phyloP scores from a whole-genome alignment of 192 early-diverging fungal genomes.

The Podila minutissima region DNA sequence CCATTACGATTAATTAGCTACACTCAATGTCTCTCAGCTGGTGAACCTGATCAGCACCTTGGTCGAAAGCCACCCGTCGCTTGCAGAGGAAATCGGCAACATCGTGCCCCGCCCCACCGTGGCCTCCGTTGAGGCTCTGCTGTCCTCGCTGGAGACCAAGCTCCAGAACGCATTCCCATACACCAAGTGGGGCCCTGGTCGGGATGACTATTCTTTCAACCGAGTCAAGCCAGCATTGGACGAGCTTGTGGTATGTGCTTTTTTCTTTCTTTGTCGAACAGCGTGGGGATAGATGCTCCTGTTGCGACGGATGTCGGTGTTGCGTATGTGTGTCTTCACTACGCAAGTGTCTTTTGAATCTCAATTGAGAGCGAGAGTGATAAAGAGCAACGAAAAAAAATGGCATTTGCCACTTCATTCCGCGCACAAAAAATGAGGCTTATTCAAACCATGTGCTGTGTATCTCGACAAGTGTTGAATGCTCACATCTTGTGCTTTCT shows the following conservation, averaged over 20 bases:
- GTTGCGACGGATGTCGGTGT: not conserved
- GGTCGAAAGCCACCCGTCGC: conserved; percentile 75
- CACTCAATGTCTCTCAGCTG: conserved; percentile 78
- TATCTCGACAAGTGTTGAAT: not conserved
- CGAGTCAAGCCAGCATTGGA: conserved; percentile 80
- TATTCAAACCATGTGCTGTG: no score
- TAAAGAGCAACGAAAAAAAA: not conserved
- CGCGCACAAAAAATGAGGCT: no score
- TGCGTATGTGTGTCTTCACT: not conserved
- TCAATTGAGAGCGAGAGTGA: no score
- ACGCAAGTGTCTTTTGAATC: no score
- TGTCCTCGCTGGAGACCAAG: conserved; percentile 74
- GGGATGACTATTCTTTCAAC: conserved; percentile 92
- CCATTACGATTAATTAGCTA: conserved; percentile 29
- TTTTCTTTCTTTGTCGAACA: not conserved
- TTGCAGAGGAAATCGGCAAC: conserved; percentile 73
- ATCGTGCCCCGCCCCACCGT: conserved; percentile 90
- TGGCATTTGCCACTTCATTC: not conserved
- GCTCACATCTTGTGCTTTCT: conserved; percentile 4
- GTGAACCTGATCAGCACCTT: conserved; percentile 78
- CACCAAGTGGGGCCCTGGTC: conserved; percentile 75
- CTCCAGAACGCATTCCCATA: conserved; percentile 88
- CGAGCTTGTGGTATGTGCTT: conserved; percentile 67
- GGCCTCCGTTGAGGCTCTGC: conserved; percentile 70
- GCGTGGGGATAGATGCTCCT: no score